phyloP scores from a whole-genome alignment of 164 flowering plant species.

The Chimonanthus salicifolius region DNA sequence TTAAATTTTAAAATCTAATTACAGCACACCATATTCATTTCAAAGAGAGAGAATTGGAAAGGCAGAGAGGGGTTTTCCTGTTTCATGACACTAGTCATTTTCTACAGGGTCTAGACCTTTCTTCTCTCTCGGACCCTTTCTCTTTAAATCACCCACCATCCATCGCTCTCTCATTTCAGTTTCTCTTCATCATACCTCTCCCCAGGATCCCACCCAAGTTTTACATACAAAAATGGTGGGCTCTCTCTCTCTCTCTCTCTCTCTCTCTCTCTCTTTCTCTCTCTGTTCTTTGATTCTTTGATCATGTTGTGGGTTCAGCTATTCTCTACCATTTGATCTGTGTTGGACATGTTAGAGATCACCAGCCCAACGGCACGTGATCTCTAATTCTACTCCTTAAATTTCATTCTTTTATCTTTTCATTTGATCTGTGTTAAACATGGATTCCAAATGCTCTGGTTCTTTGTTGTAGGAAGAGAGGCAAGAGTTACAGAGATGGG shows the following conservation, averaged over 20 bases:
- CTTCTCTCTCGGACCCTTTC: conserved; percentile 15
- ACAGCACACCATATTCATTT: neutral
- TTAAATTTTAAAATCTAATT: neutral
- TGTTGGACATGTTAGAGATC: neutral
- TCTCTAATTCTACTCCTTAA: neutral
- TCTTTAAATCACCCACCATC: conserved; percentile 29
- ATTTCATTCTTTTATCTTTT: neutral
- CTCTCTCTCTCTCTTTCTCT: neutral
- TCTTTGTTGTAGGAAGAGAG: conserved; percentile 34
- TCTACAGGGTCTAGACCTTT: conserved; percentile 21
- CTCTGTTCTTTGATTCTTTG: neutral
- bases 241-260: conserved; percentile 6
- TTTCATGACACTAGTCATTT: conserved; percentile 20
- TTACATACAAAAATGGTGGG: conserved; percentile 36
- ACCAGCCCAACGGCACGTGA: no score
- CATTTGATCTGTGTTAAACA: neutral
- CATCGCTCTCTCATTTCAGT: conserved; percentile 11
- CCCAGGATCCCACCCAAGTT: conserved; percentile 13
- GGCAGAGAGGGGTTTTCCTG: neutral
- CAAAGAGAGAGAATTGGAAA: neutral
- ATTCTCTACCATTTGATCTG: neutral
- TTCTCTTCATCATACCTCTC: conserved; percentile 16
- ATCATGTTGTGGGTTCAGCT: neutral
- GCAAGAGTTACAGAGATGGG: conserved; percentile 37
- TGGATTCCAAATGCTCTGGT: neutral